These are phyloP conservation scores for Paraglomus occultum DNA, from an alignment of 192 early-diverging fungal species.

Conservation along the genomic window DNA sequence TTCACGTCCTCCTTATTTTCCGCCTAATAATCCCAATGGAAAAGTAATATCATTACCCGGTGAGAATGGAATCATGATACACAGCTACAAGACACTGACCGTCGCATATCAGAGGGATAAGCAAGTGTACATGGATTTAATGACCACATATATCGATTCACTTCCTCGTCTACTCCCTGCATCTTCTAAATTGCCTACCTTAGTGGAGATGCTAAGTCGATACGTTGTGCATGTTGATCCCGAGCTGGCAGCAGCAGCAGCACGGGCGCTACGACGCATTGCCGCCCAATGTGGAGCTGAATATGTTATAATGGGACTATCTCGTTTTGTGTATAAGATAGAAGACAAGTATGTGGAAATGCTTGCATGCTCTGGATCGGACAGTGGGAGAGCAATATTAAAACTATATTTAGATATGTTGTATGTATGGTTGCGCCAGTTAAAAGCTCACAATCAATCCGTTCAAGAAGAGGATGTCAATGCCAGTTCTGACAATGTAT, in stretches of 20 bases:
- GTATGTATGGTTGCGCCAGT: conserved; percentile 50
- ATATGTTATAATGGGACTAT: conserved; percentile 49
- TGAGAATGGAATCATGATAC: conserved; percentile 41
- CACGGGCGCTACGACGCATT: conserved; percentile 64
- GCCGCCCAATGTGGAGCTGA: conserved; percentile 57
- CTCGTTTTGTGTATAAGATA: conserved; percentile 50
- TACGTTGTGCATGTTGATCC: conserved; percentile 88
- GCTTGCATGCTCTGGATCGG: conserved; percentile 29
- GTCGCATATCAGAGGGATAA: conserved; percentile 54
- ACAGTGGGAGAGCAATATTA: conserved; percentile 51
- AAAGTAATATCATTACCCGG: conserved; percentile 39
- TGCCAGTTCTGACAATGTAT: conserved; percentile 23
- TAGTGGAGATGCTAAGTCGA: conserved; percentile 79
- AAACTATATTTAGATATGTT: conserved; percentile 68
- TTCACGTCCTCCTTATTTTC: conserved; percentile 16
- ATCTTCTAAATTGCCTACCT: conserved; percentile 52
- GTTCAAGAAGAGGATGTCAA: conserved; percentile 31
- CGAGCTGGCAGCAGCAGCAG: conserved; percentile 64
- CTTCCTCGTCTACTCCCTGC: conserved; percentile 71
- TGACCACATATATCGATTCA: conserved; percentile 67
- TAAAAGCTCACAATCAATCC: conserved; percentile 30
- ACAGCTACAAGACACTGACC: conserved; percentile 48
- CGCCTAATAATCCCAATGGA: background rate
- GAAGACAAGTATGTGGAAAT: conserved; percentile 53
- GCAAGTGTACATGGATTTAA: conserved; percentile 64